Conservation (phyloP, 1,139 yeast genomes). For the Candida tropicalis region DNA sequence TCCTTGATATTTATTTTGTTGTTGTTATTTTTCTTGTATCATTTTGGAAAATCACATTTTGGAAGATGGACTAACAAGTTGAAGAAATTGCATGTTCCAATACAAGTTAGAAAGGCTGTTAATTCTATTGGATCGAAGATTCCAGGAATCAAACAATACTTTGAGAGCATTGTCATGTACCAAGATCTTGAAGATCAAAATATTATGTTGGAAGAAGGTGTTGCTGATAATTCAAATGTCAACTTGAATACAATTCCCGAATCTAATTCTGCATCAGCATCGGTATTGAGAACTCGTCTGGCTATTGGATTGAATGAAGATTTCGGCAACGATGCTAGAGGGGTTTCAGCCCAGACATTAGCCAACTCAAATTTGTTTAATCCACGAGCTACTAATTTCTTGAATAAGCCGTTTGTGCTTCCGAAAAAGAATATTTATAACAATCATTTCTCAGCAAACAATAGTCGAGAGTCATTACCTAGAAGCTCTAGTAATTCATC, state of each 20-base stretch:
- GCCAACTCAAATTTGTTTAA: conserved; percentile 8
- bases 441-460: conserved; percentile 25
- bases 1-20: conserved; percentile 25
- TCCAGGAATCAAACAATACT: conserved; percentile 20
- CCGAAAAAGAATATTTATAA: conserved; percentile 27
- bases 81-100: conserved; percentile 21
- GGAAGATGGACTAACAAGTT: conserved; percentile 19
- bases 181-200: conserved; percentile 17
- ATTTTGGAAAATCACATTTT: conserved; percentile 20
- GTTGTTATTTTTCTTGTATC: conserved; percentile 22
- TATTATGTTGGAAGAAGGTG: conserved; percentile 38
- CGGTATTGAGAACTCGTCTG: conserved; percentile 45
- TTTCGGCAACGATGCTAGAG: conserved; percentile 17
- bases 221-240: conserved; percentile 11
- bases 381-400: conserved; percentile 25
- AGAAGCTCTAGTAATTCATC: conserved; percentile 26
- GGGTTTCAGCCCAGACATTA: conserved; percentile 9
- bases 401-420: conserved; percentile 39
- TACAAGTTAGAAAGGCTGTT: conserved; percentile 19
- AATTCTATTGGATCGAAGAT: conserved; percentile 19
- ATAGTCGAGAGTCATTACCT: conserved; percentile 33
- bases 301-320: conserved; percentile 35
- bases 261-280: conserved; percentile 4
- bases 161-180: conserved; percentile 8
- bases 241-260: conserved; percentile 2